Evolutionary conservation across 2,329 filamentous ascomycete genomes (phyloP).

Genomic region (Fusarium praegraminearum): DNA sequence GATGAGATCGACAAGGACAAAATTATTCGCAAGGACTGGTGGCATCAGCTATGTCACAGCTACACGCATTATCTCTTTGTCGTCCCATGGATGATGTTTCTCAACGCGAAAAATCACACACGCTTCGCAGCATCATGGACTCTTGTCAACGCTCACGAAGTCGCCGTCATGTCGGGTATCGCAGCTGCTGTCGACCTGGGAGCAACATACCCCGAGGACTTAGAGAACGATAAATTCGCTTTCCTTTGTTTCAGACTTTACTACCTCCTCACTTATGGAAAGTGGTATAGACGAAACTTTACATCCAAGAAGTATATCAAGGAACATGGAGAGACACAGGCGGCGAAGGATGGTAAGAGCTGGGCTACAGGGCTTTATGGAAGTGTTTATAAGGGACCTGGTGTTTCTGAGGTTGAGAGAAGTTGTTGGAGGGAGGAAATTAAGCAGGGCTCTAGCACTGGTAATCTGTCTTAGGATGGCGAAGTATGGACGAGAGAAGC

Average conservation of each 20-base stretch:
- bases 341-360: slow-evolving; percentile 58
- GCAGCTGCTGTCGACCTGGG: slow-evolving; percentile 30
- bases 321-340: slow-evolving; percentile 52
- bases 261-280: slow-evolving; percentile 70
- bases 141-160: slow-evolving; percentile 21
- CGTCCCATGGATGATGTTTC: slow-evolving; percentile 32
- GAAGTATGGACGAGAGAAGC: neutral
- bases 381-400: slow-evolving; percentile 69
- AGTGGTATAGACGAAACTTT: slow-evolving; percentile 65
- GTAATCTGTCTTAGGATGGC: slow-evolving; percentile 46
- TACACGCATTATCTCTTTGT: slow-evolving; percentile 33
- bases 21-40: slow-evolving; percentile 36
- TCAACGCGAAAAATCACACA: slow-evolving; percentile 33
- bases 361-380: slow-evolving; percentile 71
- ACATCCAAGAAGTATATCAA: slow-evolving; percentile 39
- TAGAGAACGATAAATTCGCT: slow-evolving; percentile 72
- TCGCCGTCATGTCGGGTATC: slow-evolving; percentile 30
- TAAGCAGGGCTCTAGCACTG: slow-evolving; percentile 52
- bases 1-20: slow-evolving; percentile 30
- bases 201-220: slow-evolving; percentile 53
- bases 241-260: slow-evolving; percentile 71
- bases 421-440: slow-evolving; percentile 61
- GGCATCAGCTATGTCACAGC: slow-evolving; percentile 31
- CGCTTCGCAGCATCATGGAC: slow-evolving; percentile 31
- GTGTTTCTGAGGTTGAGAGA: slow-evolving; percentile 64